A percentile compares a stretch with the other conserved stretches of the same genome.
Evolutionary conservation across 2,329 filamentous ascomycete species (phyloP).

Genomic region (Colletotrichum liriopes): DNA sequence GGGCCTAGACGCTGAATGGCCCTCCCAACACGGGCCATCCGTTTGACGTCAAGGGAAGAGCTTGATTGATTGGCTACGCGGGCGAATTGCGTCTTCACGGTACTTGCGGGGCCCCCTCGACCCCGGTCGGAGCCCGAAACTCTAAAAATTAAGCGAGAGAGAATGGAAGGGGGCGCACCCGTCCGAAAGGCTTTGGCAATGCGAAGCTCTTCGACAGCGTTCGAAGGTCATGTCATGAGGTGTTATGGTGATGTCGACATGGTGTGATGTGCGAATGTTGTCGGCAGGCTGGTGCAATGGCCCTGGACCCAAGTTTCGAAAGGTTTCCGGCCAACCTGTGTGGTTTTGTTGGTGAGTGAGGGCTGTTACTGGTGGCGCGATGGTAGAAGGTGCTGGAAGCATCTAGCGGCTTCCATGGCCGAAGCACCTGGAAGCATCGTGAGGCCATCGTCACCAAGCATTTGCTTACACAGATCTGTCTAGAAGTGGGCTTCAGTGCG

Average conservation of each 20-base stretch:
- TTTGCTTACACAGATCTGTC: slow-evolving; percentile 17
- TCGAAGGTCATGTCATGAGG: not conserved
- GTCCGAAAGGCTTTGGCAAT: not conserved
- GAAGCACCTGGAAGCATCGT: slow-evolving; percentile 42
- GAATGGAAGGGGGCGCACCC: not conserved
- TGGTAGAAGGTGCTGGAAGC: slow-evolving; percentile 49
- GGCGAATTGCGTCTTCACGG: not conserved
- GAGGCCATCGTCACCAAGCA: slow-evolving; percentile 31
- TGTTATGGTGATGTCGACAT: not conserved
- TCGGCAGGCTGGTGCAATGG: rapidly evolving
- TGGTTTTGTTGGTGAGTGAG: not conserved
- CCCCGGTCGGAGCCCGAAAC: slow-evolving; percentile 17
- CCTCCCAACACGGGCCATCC: not conserved
- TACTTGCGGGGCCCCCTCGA: not conserved
- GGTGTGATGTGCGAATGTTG: not conserved
- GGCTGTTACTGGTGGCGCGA: not conserved
- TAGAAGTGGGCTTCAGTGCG: not conserved
- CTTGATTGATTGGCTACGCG: slow-evolving; percentile 9
- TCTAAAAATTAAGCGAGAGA: slow-evolving; percentile 17
- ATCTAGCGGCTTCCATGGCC: slow-evolving; percentile 47
- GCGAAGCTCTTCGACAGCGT: not conserved
- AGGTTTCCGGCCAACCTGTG: not conserved
- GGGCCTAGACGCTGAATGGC: not conserved
- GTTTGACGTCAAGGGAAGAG: not conserved
- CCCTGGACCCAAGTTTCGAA: not conserved